Conservation (phyloP, 2,329 filamentous ascomycete species). For the Fusarium tricinctum region DNA sequence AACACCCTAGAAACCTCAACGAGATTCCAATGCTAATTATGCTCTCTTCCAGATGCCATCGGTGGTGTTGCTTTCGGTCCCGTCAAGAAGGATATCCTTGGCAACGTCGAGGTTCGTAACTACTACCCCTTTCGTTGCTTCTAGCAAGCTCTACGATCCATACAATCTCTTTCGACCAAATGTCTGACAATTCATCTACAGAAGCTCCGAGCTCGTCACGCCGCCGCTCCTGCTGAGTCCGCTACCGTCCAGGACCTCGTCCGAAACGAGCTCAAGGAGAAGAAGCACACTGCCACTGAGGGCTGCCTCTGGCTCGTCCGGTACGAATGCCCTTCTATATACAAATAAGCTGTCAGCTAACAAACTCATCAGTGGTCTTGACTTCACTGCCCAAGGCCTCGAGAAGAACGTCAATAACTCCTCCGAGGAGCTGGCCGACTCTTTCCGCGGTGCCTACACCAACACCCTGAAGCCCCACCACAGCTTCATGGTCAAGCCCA, state of each 20-base stretch:
- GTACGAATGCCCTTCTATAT: conserved; percentile 61
- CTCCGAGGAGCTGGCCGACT: conserved; percentile 81
- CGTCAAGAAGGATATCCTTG: conserved; percentile 91
- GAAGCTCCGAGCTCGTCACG: conserved; percentile 91
- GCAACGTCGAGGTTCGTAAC: conserved; percentile 84
- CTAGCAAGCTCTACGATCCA: neutral
- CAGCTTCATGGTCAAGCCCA: conserved; percentile 87
- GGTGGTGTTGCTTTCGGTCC: conserved; percentile 84
- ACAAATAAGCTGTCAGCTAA: neutral
- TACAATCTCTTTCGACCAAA: neutral
- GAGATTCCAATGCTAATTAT: conserved; percentile 22
- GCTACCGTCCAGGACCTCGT: conserved; percentile 87
- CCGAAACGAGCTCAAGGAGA: conserved; percentile 87
- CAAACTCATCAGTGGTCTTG: conserved; percentile 77
- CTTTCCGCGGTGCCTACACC: conserved; percentile 89
- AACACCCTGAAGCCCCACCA: conserved; percentile 93
- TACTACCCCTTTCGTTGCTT: conserved; percentile 4
- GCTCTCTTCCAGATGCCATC: conserved; percentile 66
- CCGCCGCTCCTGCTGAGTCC: conserved; percentile 83
- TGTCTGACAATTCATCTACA: conserved; percentile 55
- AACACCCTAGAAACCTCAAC: neutral
- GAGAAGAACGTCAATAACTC: conserved; percentile 79
- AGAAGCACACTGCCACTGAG: conserved; percentile 90
- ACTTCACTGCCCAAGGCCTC: conserved; percentile 91
- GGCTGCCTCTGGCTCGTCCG: conserved; percentile 92